Evolutionary conservation across 73 alveolate species (phyloP).

Genomic region (Vitrella brassicaformis): DNA sequence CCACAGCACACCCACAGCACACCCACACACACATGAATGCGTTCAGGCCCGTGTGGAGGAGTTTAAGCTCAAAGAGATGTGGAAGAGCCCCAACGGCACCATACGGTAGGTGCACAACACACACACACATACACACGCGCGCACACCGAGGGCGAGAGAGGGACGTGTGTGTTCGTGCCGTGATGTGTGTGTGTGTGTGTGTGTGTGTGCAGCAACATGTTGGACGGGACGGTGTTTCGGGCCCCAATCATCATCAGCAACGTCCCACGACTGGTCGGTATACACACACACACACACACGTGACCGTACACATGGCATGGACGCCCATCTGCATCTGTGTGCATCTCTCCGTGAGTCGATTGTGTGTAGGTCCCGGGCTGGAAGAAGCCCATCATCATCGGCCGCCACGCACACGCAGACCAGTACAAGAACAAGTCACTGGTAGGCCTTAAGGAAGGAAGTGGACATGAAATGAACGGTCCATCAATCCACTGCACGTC

Average conservation of each 20-base stretch:
- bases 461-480: too few relatives aligned
- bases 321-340: too few relatives aligned
- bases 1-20: too few relatives aligned
- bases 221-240: constrained; percentile 73
- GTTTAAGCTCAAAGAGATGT: constrained; percentile 62
- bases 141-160: constrained; percentile 5
- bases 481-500: too few relatives aligned
- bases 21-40: too few relatives aligned
- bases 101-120: constrained; percentile 7
- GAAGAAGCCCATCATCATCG: constrained; percentile 69
- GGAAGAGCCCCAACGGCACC: constrained; percentile 77
- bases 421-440: constrained; percentile 38
- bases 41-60: constrained; percentile 63
- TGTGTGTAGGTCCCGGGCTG: constrained; percentile 78
- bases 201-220: constrained; percentile 36
- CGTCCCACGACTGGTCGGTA: constrained; percentile 71
- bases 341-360: too few relatives aligned
- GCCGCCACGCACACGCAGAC: constrained; percentile 55
- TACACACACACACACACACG: too few relatives aligned
- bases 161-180: too few relatives aligned
- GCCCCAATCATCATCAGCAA: constrained; percentile 67
- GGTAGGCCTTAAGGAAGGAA: too few relatives aligned
- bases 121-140: too few relatives aligned
- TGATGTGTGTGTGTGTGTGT: too few relatives aligned
- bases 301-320: too few relatives aligned